phyloP scores from a whole-genome alignment of 2,329 filamentous ascomycete genomes.

The Dothideomycetes sp. region DNA sequence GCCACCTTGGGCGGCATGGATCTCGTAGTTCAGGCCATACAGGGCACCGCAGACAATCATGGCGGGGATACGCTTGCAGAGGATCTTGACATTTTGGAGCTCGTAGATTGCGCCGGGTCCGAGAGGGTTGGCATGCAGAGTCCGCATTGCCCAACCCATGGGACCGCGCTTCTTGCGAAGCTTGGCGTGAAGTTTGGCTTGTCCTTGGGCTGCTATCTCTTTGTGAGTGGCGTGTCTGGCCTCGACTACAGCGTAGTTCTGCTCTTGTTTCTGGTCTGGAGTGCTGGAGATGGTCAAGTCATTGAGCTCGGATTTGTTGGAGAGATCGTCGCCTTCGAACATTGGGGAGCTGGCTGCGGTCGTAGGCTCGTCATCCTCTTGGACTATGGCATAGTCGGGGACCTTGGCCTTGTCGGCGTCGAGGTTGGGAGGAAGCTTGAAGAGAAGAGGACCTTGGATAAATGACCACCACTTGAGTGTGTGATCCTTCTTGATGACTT shows the following conservation, averaged over 20 bases:
- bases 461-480: conserved; percentile 22
- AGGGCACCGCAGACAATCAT: conserved; percentile 50
- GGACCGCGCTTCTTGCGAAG: conserved; percentile 54
- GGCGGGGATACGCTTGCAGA: conserved; percentile 58
- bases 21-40: conserved; percentile 74
- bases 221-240: conserved; percentile 28
- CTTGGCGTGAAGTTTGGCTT: conserved; percentile 38
- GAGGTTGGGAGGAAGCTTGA: conserved; percentile 42
- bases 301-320: too few species aligned
- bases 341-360: conserved; percentile 24
- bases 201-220: not conserved
- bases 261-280: conserved; percentile 57
- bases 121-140: conserved; percentile 62
- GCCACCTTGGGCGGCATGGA: conserved; percentile 64
- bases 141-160: conserved; percentile 75
- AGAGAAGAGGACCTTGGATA: conserved; percentile 23
- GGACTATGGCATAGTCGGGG: conserved; percentile 68
- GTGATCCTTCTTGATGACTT: conserved; percentile 21
- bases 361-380: conserved; percentile 47
- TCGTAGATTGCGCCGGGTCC: conserved; percentile 66
- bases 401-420: conserved; percentile 47
- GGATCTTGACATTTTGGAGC: conserved; percentile 53
- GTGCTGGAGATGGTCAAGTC: conserved; percentile 28
- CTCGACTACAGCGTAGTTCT: conserved; percentile 42
- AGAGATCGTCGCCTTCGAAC: conserved; percentile 19